Conservation (phyloP, 257 asterid genomes). For the Solanum stenotomum region DNA sequence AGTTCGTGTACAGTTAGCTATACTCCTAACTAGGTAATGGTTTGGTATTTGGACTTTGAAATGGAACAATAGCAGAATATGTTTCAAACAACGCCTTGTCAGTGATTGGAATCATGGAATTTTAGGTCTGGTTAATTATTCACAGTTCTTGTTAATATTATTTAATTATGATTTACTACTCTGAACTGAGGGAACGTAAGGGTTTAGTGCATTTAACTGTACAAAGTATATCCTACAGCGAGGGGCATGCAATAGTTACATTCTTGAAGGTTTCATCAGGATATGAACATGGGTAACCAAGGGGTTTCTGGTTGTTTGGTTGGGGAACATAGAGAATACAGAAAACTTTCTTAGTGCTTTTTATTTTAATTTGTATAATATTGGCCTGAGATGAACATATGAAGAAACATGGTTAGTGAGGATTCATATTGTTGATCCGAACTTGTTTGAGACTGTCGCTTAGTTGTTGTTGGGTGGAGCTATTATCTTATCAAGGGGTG, state of each 20-base stretch:
- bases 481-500: background rate
- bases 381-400: background rate
- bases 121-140: background rate
- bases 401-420: background rate
- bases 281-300: background rate
- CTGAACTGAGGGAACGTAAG: background rate
- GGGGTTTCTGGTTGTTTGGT: background rate
- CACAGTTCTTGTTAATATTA: background rate
- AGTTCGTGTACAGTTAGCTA: background rate
- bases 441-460: background rate
- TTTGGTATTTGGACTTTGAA: background rate
- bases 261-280: background rate
- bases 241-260: background rate
- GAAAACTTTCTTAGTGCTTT: background rate
- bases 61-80: background rate
- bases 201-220: background rate
- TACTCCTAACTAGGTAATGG: background rate
- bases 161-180: background rate
- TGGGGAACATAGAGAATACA: background rate
- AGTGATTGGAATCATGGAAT: background rate
- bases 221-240: background rate
- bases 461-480: background rate
- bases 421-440: background rate
- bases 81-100: background rate
- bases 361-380: background rate